Percentiles rank a stretch among this genome's conserved stretches.
Evolutionary conservation across 140 eudicot species (phyloP).

Genomic region (Eryngium alpinum): DNA sequence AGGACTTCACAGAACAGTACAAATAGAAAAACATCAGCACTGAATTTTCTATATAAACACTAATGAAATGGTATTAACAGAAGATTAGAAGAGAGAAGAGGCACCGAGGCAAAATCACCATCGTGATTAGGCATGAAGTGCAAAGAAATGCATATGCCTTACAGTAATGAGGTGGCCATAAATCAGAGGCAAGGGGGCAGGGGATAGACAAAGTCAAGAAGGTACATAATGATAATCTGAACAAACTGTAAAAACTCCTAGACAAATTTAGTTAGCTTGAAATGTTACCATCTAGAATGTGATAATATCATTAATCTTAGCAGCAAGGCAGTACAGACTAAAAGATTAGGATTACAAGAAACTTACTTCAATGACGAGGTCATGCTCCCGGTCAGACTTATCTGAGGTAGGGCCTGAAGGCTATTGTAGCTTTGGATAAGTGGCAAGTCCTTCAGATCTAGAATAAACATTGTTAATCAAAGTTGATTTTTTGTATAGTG

Average conservation of each 20-base stretch:
- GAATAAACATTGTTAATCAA: slow-evolving; percentile 20
- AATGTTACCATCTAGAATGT: not conserved
- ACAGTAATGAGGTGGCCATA: not conserved
- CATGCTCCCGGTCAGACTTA: slow-evolving; percentile 77
- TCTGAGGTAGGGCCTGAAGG: slow-evolving; percentile 55
- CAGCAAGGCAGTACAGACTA: not conserved
- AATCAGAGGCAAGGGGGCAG: no score
- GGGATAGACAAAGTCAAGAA: no score
- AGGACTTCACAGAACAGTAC: slow-evolving; percentile 55
- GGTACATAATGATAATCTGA: no score
- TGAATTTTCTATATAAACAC: not conserved
- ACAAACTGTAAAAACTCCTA: no score
- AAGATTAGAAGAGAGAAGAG: not conserved
- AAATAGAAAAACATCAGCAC: slow-evolving; percentile 12
- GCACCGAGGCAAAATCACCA: not conserved
- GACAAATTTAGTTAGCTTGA: not conserved
- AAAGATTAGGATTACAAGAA: not conserved
- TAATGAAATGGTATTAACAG: not conserved
- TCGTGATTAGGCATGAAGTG: not conserved
- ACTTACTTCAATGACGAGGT: slow-evolving; percentile 95
- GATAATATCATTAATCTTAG: no score
- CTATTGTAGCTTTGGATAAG: slow-evolving; percentile 70
- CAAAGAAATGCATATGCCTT: not conserved
- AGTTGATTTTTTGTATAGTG: not conserved
- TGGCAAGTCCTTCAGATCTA: slow-evolving; percentile 78